phyloP scores from a whole-genome alignment of 2,329 filamentous ascomycete species.

The Exophiala dermatitidis region DNA sequence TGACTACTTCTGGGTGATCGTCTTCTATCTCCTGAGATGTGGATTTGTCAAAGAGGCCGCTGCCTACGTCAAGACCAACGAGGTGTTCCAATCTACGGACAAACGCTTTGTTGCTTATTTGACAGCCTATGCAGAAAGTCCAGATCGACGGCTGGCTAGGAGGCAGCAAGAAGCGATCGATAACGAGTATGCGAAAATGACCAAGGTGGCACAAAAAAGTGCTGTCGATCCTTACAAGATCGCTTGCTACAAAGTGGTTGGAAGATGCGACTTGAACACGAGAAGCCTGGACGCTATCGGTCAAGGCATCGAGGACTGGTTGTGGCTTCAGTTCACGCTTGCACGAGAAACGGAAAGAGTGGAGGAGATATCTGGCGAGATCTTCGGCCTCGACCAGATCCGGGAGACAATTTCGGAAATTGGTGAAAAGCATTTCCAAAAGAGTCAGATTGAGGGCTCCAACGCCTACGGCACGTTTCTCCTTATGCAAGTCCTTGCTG shows the following conservation, averaged over 20 bases:
- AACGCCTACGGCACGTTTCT: constrained; percentile 86
- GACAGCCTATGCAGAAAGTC: constrained; percentile 68
- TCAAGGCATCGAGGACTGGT: constrained; percentile 58
- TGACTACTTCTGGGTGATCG: constrained; percentile 76
- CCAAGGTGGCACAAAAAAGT: constrained; percentile 75
- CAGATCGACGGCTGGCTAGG: constrained; percentile 67
- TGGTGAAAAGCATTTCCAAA: constrained; percentile 82
- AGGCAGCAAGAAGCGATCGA: constrained; percentile 81
- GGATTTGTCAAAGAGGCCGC: constrained; percentile 79
- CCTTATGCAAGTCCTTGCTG: constrained; percentile 80
- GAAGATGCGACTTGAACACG: constrained; percentile 58
- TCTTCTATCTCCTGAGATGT: constrained; percentile 83
- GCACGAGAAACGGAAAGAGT: constrained; percentile 55
- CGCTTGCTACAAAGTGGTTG: constrained; percentile 96
- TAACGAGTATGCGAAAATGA: constrained; percentile 79
- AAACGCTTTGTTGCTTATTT: constrained; percentile 85
- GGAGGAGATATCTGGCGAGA: constrained; percentile 56
- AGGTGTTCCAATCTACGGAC: constrained; percentile 82
- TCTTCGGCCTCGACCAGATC: constrained; percentile 60
- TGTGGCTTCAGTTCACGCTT: constrained; percentile 59
- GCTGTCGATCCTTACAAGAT: constrained; percentile 90
- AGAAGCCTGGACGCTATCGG: constrained; percentile 52
- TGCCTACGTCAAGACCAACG: constrained; percentile 73
- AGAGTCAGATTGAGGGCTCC: constrained; percentile 67
- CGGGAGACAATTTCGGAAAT: constrained; percentile 80